phyloP scores from a whole-genome alignment of 1,139 yeast species.

The Geotrichum klebahnii region DNA sequence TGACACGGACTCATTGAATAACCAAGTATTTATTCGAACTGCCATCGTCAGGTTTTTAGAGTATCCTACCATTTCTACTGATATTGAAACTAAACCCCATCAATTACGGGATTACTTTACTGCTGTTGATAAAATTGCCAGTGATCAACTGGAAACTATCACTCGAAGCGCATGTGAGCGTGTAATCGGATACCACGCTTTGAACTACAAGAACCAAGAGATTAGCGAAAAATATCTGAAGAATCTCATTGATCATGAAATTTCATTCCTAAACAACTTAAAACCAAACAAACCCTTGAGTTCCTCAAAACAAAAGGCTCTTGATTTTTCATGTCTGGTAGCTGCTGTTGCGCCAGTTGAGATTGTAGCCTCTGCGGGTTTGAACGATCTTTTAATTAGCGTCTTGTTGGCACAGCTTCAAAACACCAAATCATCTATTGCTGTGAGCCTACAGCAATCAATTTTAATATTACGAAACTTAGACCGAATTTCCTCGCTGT shows the following conservation, averaged over 20 bases:
- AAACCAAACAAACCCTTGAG: conserved; percentile 3
- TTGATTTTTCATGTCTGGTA: conserved; percentile 16
- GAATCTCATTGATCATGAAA: conserved; percentile 12
- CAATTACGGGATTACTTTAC: conserved; percentile 16
- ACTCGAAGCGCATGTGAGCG: conserved; percentile 19
- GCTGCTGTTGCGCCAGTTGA: conserved; percentile 7
- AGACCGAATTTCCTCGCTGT: conserved; percentile 8
- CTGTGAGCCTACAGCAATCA: conserved; percentile 3
- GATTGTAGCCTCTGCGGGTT: conserved; percentile 2
- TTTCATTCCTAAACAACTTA: conserved; percentile 1
- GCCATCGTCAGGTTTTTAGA: conserved; percentile 19
- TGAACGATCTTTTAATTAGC: background rate
- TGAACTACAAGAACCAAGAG: conserved; percentile 4
- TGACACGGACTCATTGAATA: conserved; percentile 8
- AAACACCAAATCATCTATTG: background rate
- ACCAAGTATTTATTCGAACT: conserved; percentile 16
- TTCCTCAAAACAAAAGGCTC: conserved; percentile 3
- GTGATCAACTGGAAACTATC: conserved; percentile 11
- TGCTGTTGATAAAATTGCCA: conserved; percentile 3
- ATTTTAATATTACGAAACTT: conserved; percentile 11
- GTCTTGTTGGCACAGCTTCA: conserved; percentile 14
- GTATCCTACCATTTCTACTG: conserved; percentile 18
- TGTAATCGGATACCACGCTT: conserved; percentile 15
- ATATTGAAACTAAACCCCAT: conserved; percentile 17
- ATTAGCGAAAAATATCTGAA: conserved; percentile 10